These are phyloP conservation scores for Solanum piurae DNA, from an alignment of 257 asterid genomes.

Conservation along the genomic window DNA sequence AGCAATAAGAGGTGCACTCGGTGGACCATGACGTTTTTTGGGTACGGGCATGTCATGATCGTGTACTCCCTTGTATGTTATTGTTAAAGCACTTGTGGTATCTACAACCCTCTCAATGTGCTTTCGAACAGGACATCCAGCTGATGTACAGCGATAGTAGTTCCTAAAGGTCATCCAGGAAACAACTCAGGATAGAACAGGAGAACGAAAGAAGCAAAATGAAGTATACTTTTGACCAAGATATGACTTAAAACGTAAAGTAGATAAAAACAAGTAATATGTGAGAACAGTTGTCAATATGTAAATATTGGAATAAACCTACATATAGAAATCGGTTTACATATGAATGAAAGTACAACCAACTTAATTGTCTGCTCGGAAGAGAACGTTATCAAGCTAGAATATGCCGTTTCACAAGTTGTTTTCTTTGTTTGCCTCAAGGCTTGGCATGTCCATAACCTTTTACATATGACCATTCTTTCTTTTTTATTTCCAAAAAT, in stretches of 20 bases:
- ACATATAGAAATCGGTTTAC: neutral
- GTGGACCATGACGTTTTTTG: constrained; percentile 49
- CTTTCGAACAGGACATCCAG: constrained; percentile 86
- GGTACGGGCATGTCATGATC: constrained; percentile 82
- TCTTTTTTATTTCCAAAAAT: too few relatives aligned
- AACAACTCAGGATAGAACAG: neutral
- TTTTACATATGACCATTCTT: neutral
- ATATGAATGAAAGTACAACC: too few relatives aligned
- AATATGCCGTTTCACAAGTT: neutral
- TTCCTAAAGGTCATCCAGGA: constrained; percentile 42
- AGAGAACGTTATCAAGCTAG: neutral
- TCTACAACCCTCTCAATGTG: constrained; percentile 73
- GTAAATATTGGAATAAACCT: neutral
- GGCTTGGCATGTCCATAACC: neutral
- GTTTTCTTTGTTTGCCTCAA: neutral
- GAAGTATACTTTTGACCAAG: neutral
- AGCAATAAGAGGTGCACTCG: constrained; percentile 22
- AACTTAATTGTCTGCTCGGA: neutral
- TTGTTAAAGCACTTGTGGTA: constrained; percentile 39
- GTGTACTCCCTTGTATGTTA: constrained; percentile 73
- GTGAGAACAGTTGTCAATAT: neutral
- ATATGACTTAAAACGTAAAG: neutral
- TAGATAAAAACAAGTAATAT: neutral
- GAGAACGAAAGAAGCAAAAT: neutral
- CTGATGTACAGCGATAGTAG: constrained; percentile 86